Evolutionary conservation across 768 basidiomycete genomes (phyloP).

Genomic region (Suillus variegatus): DNA sequence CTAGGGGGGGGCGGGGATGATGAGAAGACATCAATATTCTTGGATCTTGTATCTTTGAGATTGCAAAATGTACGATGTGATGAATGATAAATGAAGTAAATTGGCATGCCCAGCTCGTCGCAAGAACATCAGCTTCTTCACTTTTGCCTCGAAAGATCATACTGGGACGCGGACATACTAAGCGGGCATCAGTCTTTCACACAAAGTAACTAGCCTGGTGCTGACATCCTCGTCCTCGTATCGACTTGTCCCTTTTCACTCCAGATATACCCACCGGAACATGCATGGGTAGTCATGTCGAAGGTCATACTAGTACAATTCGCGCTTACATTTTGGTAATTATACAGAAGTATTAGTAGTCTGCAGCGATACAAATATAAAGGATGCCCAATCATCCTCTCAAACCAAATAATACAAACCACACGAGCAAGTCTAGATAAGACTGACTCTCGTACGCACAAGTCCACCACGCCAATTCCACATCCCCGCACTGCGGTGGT

Average conservation of each 20-base stretch:
- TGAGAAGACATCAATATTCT: background rate
- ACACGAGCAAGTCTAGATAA: constrained; percentile 51
- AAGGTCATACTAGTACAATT: background rate
- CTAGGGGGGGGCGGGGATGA: background rate
- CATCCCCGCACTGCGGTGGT: constrained; percentile 82
- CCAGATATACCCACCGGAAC: too few relatives aligned
- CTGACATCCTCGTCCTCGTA: too few relatives aligned
- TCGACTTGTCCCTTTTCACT: too few relatives aligned
- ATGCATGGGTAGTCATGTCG: too few relatives aligned
- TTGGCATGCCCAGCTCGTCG: too few relatives aligned
- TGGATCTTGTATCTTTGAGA: background rate
- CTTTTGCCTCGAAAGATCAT: too few relatives aligned
- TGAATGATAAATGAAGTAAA: background rate
- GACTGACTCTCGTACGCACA: constrained; percentile 73
- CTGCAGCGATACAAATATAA: background rate
- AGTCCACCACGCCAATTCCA: constrained; percentile 88
- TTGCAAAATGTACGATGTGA: constrained; percentile 1
- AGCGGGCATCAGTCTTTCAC: too few relatives aligned
- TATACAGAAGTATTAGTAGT: background rate
- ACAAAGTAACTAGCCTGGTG: too few relatives aligned
- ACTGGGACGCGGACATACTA: too few relatives aligned
- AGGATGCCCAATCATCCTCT: background rate
- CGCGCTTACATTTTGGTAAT: background rate
- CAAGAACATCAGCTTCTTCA: too few relatives aligned
- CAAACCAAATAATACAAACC: constrained; percentile 3